Evolutionary conservation across 352 stramenopile genomes (phyloP), one percentile per base, ranked within the genome.

Genomic region (Globisporangium paroecandrum): DNA sequence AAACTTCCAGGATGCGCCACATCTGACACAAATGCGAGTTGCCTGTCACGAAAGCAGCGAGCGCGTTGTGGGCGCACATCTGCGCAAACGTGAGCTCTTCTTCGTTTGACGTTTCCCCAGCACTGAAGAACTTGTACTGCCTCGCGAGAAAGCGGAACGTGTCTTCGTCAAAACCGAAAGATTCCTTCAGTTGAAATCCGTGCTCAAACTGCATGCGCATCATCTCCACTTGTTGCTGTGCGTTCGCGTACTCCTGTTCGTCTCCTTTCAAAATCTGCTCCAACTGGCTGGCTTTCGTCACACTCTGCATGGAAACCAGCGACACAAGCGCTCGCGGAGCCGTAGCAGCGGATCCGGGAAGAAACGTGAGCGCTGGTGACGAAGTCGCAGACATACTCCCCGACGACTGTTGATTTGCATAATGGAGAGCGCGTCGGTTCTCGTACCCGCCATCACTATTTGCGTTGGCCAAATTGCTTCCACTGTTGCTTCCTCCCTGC

Each of bases 141-240:
- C 81, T 86, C 20, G 89, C 87, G 2, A 96, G 71, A 32, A 95
- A 96, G 0, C 85, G 79, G 58, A 96, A 96, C 0, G 85, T 83
- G 58, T 94, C 75, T 69, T 95, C 85, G 63, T 96, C 86, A 67
- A 96, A 96, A 0, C 89, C 89, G 66, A 95, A 96, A 0, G 84
- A 83, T 22, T 91, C 85, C 56, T 88, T 90, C 32, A 95, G 73
- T 18, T 91, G 72, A n/a, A 79, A 69, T 0, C 79, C 75, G 66
- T 92, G 73, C 60, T 88, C 76, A 66, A 95, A 92, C 60, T 90
- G 76, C 41, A 80, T 71, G 3, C 87, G 78, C 80, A 93, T 82
- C 1, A 63, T 65, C 51, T 91, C 81, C 22, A 89, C 66, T 53
- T 85, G 76, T 18, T 87, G 75, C 49, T 82, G 77, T 5, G 77